These are phyloP conservation scores for Yarrowia osloensis DNA, from an alignment of 805 yeast genomes.

Conservation along the genomic window DNA sequence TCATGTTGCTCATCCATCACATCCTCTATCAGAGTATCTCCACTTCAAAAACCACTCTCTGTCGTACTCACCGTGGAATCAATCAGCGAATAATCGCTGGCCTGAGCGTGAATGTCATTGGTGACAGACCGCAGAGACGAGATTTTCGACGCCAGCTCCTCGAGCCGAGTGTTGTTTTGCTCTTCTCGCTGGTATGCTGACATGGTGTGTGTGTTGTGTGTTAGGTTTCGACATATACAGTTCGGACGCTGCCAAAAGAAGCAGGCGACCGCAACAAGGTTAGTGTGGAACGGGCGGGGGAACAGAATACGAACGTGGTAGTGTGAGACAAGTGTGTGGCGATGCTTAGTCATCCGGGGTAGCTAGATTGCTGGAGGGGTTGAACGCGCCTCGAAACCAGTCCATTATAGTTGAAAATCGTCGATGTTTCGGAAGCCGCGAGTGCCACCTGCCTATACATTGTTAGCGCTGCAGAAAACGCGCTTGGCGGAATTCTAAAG, in stretches of 20 bases:
- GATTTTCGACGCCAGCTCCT: constrained; percentile 64
- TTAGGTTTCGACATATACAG: neutral
- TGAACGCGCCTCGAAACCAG: too few species aligned
- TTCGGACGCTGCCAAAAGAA: neutral
- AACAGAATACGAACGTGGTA: neutral
- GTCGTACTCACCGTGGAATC: constrained; percentile 43
- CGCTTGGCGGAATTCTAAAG: constrained; percentile 10
- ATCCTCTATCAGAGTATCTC: neutral
- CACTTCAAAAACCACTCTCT: neutral
- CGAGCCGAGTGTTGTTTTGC: constrained; percentile 63
- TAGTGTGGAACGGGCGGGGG: neutral
- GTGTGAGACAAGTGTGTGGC: neutral
- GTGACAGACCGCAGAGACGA: constrained; percentile 66
- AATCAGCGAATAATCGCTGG: constrained; percentile 50
- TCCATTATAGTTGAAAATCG: too few species aligned
- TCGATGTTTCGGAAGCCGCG: too few species aligned
- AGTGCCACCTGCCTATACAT: neutral
- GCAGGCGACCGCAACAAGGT: constrained; percentile 2
- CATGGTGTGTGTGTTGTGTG: constrained; percentile 5
- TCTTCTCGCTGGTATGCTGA: constrained; percentile 31
- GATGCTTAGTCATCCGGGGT: neutral
- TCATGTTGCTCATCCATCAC: too few species aligned
- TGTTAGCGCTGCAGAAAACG: neutral
- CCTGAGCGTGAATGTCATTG: constrained; percentile 65
- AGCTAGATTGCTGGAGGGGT: too few species aligned